These are phyloP conservation scores for Pelagomonas calceolata DNA, from an alignment of 108 stramenopile genomes.

Conservation along the genomic window DNA sequence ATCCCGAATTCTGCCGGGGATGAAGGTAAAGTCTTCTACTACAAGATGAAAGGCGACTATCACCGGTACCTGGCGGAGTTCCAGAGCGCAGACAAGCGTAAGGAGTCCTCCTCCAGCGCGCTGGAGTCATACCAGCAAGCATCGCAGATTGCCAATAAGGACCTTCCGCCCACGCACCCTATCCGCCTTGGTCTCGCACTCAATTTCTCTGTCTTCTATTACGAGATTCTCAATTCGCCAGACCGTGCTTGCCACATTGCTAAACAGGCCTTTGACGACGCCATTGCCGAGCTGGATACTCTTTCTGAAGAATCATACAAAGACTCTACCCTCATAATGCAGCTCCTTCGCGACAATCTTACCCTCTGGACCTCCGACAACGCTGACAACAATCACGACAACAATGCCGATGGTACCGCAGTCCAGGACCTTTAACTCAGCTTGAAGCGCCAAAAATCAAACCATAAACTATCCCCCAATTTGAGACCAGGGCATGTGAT, in stretches of 20 bases:
- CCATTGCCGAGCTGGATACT: slow-evolving; percentile 99
- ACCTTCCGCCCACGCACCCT: slow-evolving; percentile 97
- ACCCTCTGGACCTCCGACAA: slow-evolving; percentile 96
- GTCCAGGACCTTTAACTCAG: slow-evolving; percentile 28
- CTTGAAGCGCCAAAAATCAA: too few relatives aligned
- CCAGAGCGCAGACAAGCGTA: slow-evolving; percentile 70
- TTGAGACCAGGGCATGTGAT: too few relatives aligned
- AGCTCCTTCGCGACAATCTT: slow-evolving; percentile 98
- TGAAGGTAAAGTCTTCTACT: slow-evolving; percentile 99
- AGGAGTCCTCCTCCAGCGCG: slow-evolving; percentile 78
- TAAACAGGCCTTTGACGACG: slow-evolving; percentile 99
- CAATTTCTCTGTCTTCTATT: slow-evolving; percentile 99
- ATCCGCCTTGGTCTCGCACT: slow-evolving; percentile 99
- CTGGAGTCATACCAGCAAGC: slow-evolving; percentile 96
- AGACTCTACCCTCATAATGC: slow-evolving; percentile 99
- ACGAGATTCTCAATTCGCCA: slow-evolving; percentile 95
- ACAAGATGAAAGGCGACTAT: slow-evolving; percentile 99
- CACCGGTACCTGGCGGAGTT: slow-evolving; percentile 97
- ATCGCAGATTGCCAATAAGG: slow-evolving; percentile 70
- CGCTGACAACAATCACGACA: slow-evolving; percentile 49
- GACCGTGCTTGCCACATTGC: slow-evolving; percentile 91
- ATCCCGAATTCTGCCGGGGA: slow-evolving; percentile 95
- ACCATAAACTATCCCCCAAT: too few relatives aligned
- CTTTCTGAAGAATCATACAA: slow-evolving; percentile 99
- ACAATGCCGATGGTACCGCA: slow-evolving; percentile 51